Base-by-base conservation (phyloP, 805 yeast genomes). In the Lipomyces anomalus region DNA sequence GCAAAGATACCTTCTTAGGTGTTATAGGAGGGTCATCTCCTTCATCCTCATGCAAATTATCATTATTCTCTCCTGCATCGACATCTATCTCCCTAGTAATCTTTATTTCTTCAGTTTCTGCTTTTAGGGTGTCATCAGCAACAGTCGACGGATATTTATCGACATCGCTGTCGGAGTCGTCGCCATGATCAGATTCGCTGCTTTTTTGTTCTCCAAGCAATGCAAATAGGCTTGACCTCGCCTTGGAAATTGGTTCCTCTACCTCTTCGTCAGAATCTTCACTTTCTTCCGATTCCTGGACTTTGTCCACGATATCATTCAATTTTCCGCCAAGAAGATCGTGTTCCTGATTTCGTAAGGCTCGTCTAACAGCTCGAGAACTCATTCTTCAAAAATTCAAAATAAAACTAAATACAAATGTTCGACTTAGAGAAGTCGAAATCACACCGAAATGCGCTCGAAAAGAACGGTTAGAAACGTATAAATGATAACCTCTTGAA, bases 281-380 rank as follows among this genome's bases (percentile, higher is more conserved):
- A 35, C 9, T 26, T 35, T 18, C 13, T 35, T 4, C 4, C 21
- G 6, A n/a, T 20, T 33, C n/a, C 7, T 11, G 7, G 4, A 4
- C n/a, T 16, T n/a, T 20, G 22, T 23, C 32, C 17, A 9, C 30
- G 17, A 6, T 28, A 6, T 16, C 39, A 11, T 6, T 6, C 16
- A 41, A 29, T n/a, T 18, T 9, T n/a, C 11, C 13, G 11, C 35
- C 6, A 4, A 18, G 11, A 22, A 18, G 18, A 28, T 30, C 38
- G 24, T 28, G 28, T 11, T 39, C 53, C 36, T 49, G 43, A 6
- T 30, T 20, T 4, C 53, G 51, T 33, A 48, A 37, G 16, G 53
- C 53, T 5, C 53, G 43, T 7, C 53, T 39, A 17, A 49, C 48
- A 11, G 53, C 53, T n/a, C 53, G 42, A 5, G 53, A 49, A 26